Evolutionary conservation across 108 stramenopile species (phyloP).

Genomic region (Schizochytrium sp.): DNA sequence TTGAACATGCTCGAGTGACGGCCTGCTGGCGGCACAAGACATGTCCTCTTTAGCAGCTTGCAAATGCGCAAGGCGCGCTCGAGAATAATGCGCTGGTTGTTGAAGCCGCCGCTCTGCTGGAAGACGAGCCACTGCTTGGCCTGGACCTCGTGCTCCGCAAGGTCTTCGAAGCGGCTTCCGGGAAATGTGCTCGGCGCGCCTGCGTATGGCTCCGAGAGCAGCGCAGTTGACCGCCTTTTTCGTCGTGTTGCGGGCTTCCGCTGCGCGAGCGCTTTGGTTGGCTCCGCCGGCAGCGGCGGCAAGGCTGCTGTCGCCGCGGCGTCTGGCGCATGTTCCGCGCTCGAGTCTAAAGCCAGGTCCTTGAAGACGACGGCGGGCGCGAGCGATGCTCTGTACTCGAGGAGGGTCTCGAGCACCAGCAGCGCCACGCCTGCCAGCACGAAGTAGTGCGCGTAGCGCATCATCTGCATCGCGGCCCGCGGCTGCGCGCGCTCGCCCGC

Average conservation of each 20-base stretch:
- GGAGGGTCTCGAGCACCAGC: neutral
- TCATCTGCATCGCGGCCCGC: neutral
- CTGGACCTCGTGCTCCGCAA: neutral
- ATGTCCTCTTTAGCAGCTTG: neutral
- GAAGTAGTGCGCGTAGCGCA: neutral
- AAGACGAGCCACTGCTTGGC: neutral
- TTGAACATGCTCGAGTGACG: slow-evolving; percentile 14
- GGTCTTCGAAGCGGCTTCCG: neutral
- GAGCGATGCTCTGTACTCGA: neutral
- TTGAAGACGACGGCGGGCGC: neutral
- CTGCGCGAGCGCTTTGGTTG: neutral
- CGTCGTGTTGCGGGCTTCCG: neutral
- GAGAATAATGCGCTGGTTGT: neutral
- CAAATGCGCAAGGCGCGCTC: slow-evolving; percentile 11
- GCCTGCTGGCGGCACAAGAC: neutral
- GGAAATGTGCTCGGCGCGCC: neutral
- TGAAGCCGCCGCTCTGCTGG: neutral
- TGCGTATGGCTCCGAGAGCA: neutral
- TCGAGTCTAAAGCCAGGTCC: neutral
- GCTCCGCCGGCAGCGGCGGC: neutral
- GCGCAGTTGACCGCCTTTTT: neutral
- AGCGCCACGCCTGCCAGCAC: neutral
- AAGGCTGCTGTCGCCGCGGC: too few species aligned
- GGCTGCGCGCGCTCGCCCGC: neutral
- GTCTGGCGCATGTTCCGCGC: too few species aligned